Base-by-base conservation (phyloP, 768 basidiomycete genomes). In the Imleria badia region DNA sequence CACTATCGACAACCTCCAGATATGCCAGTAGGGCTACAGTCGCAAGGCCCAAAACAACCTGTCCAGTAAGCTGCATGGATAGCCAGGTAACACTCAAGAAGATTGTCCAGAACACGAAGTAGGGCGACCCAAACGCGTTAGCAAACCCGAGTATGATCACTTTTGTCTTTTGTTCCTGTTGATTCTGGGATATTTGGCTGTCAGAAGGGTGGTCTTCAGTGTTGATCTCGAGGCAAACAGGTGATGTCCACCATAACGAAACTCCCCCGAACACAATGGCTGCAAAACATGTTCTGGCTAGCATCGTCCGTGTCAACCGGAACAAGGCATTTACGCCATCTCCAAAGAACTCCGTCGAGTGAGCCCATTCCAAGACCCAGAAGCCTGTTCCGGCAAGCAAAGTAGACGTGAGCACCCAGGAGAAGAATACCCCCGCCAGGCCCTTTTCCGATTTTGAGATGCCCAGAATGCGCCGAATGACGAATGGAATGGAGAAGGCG, bases 91-190 rank as follows among this genome's bases (percentile, higher is more conserved):
- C 49, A 5, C 76, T 76, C 38, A 96, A 80, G 44, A 78, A 72
- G 22, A 89, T 78, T 8, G 81, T 76, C 82, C 89, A 88, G 65
- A 97, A 91, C 35, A 96, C 73, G 51, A 94, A 74, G 69, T 94
- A 97, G 2, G 91, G 84, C 15, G 94, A 85, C 15, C 94, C 96
- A 63, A 85, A 95, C 0, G 91, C 85, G 67, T 98, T 97, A 0
- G 91, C 90, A 64, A 86, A 96, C 0, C 95, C 95, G 1, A 93
- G 71, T 2, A 98, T 81, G 19, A 75, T 78, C 39, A 84, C 77
- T 44, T 83, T 78, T 15, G 63, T 69, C 66, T 66, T 76, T 46
- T 53, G 66, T 40, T 73, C 61, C 59, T 75, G 55, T 60, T 54
- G 54, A 14, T 54, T 34, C 30, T 51, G 20, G 2, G 56, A 35